Base-by-base conservation (phyloP, 2,329 filamentous ascomycete species). In the Hymenoscyphus occultus region DNA sequence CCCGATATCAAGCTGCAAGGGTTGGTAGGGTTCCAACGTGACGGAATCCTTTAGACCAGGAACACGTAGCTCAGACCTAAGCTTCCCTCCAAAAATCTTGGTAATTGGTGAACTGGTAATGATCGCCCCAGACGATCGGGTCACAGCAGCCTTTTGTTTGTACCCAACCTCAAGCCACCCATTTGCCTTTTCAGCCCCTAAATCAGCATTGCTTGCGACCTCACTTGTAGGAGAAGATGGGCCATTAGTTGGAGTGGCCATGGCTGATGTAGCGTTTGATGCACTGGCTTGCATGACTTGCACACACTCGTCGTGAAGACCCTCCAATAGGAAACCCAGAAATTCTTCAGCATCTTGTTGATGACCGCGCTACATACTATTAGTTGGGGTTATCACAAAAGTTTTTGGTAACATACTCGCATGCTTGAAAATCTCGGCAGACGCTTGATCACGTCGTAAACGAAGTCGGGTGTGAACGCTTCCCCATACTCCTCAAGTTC, bases 321-420 rank as follows among this genome's bases (percentile, higher is more conserved):
- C 92, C 74, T 97, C 93, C 3, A 99, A 83, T 40, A 99, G 82
- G 76, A 98, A 96, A 0, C 93, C 94, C 31, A 99, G 81, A 71
- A 99, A 99, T 74, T 99, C 95, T 75, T 99, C 93, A 0, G 95
- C 95, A 79, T 99, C 95, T 81, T 99, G 94, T 76, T 99, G 95
- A 72, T 97, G 94, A 16, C 95, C 95, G 67, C 93, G 90, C 89
- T 93, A 69, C 54, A 66, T 60, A 60, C 39, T 61, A 63, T 78
- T 69, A 77, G 71, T 65, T 68, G 5, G 35, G 35, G 74, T 67
- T 73, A 59, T 60, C 9, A 48, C 32, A 5, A 31, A 22, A 48
- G 22, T 56, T 12, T 35, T 59, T 3, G 1, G 31, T 54, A 45
- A 80, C 88, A 77, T 82, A 93, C 90, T 76, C 91, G 89, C 93